Percentiles rank a stretch among this genome's conserved stretches.
Conservation (phyloP, 441 rosid species). For the Adansonia gregorii region DNA sequence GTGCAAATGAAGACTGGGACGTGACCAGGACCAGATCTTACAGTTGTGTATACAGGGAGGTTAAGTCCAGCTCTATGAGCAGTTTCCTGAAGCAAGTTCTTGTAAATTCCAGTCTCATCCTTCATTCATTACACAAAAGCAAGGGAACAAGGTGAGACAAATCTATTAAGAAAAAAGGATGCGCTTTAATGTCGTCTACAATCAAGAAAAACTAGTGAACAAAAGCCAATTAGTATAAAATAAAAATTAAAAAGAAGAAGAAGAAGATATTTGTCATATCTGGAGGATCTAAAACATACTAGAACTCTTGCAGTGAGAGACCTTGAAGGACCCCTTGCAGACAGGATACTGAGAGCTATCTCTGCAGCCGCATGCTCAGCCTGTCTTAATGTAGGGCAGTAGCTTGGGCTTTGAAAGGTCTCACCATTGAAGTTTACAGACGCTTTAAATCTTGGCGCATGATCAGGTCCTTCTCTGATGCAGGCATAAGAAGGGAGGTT, state of each 20-base stretch:
- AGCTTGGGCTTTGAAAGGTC: slow-evolving; percentile 65
- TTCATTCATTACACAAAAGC: slow-evolving; percentile 27
- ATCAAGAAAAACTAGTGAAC: not conserved
- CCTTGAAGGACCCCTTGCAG: slow-evolving; percentile 63
- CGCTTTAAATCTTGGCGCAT: slow-evolving; percentile 85
- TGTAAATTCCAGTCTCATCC: slow-evolving; percentile 90
- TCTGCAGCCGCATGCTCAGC: slow-evolving; percentile 84
- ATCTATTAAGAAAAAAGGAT: not conserved
- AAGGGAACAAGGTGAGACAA: slow-evolving; percentile 11
- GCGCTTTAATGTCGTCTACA: not conserved
- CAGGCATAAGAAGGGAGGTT: slow-evolving; percentile 76
- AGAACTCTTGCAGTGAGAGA: slow-evolving; percentile 72
- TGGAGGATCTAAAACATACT: slow-evolving; percentile 30
- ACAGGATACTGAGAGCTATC: slow-evolving; percentile 62
- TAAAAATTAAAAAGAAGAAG: too few species aligned
- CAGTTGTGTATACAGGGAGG: slow-evolving; percentile 72
- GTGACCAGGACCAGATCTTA: slow-evolving; percentile 83
- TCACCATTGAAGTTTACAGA: slow-evolving; percentile 82
- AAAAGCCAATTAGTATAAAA: not conserved
- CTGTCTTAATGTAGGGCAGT: slow-evolving; percentile 71
- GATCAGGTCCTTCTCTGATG: slow-evolving; percentile 86
- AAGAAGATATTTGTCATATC: not conserved
- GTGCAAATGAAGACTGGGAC: slow-evolving; percentile 66
- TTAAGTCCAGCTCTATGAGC: slow-evolving; percentile 77
- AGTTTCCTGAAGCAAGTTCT: slow-evolving; percentile 79